Evolutionary conservation across 495 filamentous ascomycete genomes (phyloP).

Genomic region (Tuber brumale): DNA sequence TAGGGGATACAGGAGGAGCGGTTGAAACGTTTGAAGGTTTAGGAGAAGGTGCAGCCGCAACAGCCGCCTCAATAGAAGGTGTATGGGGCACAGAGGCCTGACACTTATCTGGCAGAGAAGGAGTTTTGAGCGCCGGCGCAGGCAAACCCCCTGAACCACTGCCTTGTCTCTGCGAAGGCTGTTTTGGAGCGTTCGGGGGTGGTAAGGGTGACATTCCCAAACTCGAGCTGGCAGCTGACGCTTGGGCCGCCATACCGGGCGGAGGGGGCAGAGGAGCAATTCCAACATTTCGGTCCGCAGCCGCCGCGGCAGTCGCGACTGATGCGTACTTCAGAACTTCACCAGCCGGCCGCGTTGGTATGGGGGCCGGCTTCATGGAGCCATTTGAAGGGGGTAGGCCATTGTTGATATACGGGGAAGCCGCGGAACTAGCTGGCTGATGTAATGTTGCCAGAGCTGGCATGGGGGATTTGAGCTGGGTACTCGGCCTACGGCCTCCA

Average conservation of each 20-base stretch:
- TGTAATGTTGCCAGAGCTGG: slow-evolving; percentile 84
- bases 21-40: slow-evolving; percentile 20
- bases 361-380: slow-evolving; percentile 83
- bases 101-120: slow-evolving; percentile 15
- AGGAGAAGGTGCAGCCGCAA: slow-evolving; percentile 29
- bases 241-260: slow-evolving; percentile 52
- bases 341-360: slow-evolving; percentile 74
- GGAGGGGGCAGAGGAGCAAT: slow-evolving; percentile 87
- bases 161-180: slow-evolving; percentile 30
- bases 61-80: slow-evolving; percentile 26
- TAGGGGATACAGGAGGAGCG: slow-evolving; percentile 28
- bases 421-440: slow-evolving; percentile 45
- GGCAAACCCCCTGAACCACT: slow-evolving; percentile 25
- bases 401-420: slow-evolving; percentile 56
- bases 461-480: slow-evolving; percentile 87
- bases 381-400: slow-evolving; percentile 46
- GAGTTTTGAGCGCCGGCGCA: slow-evolving; percentile 23
- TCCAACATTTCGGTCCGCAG: slow-evolving; percentile 85
- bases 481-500: slow-evolving; percentile 68
- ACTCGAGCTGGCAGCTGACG: slow-evolving; percentile 24
- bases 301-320: slow-evolving; percentile 88
- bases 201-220: slow-evolving; percentile 50
- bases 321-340: slow-evolving; percentile 95
- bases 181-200: slow-evolving; percentile 40
- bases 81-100: slow-evolving; percentile 31